A percentile compares a stretch with the other conserved stretches of the same genome.
phyloP scores from a whole-genome alignment of 768 basidiomycete species.

The Russula sp. region DNA sequence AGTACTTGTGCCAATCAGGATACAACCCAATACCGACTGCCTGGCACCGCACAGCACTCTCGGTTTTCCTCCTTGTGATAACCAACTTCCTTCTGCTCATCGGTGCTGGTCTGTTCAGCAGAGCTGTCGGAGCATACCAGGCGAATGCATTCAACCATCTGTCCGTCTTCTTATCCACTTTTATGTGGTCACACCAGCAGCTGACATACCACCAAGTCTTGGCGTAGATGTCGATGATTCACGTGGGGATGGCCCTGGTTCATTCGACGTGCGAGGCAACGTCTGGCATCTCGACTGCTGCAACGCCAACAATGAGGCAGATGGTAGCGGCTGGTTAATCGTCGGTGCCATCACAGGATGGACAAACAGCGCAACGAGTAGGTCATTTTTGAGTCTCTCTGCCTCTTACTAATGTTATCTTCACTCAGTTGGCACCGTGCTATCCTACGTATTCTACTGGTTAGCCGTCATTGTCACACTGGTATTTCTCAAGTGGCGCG shows the following conservation, averaged over 20 bases:
- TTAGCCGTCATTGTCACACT: conserved; percentile 65
- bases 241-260: conserved; percentile 72
- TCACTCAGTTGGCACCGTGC: conserved; percentile 56
- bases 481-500: conserved; percentile 53
- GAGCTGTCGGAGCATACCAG: conserved; percentile 67
- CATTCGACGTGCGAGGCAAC: conserved; percentile 70
- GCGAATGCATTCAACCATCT: conserved; percentile 54
- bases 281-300: conserved; percentile 89
- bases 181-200: not conserved
- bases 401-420: not conserved
- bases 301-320: conserved; percentile 48
- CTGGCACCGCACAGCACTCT: conserved; percentile 46
- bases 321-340: conserved; percentile 62
- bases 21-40: not conserved
- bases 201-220: conserved; percentile 32
- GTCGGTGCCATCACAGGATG: conserved; percentile 85
- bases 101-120: conserved; percentile 88
- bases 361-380: conserved; percentile 75
- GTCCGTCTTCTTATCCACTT: conserved; percentile 22
- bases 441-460: conserved; percentile 94
- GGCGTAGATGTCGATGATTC: conserved; percentile 67
- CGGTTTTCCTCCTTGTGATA: conserved; percentile 84
- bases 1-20: conserved; percentile 22
- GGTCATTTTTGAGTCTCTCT: conserved; percentile 21
- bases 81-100: conserved; percentile 90